These are phyloP conservation scores for Cavenderia fasciculata DNA, from an alignment of 78 protist genomes.

Conservation along the genomic window DNA sequence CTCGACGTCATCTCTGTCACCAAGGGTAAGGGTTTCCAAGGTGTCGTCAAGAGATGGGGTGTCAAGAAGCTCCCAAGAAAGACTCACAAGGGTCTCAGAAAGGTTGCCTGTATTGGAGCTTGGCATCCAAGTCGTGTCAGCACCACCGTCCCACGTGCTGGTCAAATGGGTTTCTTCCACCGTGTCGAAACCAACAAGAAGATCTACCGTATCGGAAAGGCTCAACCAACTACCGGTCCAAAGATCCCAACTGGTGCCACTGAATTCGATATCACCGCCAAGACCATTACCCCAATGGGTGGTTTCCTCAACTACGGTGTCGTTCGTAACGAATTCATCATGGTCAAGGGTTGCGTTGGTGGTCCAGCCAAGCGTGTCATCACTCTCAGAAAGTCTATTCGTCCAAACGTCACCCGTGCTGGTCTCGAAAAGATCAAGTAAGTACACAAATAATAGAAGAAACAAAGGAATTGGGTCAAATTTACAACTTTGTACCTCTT, in stretches of 20 bases:
- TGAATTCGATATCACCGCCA: constrained; percentile 98
- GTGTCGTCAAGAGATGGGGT: constrained; percentile 99
- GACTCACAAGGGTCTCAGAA: constrained; percentile 99
- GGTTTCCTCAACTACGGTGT: constrained; percentile 99
- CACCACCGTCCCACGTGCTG: constrained; percentile 99
- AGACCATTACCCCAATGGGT: constrained; percentile 99
- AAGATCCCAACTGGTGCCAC: constrained; percentile 94
- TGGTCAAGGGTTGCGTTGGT: constrained; percentile 95
- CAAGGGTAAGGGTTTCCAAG: constrained; percentile 99
- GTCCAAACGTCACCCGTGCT: constrained; percentile 84
- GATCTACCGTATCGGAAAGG: constrained; percentile 98
- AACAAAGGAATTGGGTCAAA: background rate
- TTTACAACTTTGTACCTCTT: too few relatives aligned
- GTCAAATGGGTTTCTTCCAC: constrained; percentile 99
- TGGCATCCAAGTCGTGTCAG: constrained; percentile 99
- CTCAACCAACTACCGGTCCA: constrained; percentile 65
- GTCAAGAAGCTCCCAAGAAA: constrained; percentile 98
- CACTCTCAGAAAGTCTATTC: constrained; percentile 97
- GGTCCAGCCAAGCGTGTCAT: constrained; percentile 98
- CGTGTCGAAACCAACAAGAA: constrained; percentile 99
- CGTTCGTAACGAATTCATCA: constrained; percentile 96
- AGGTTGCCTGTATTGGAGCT: constrained; percentile 99
- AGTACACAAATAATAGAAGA: too few relatives aligned
- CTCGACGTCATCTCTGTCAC: constrained; percentile 98
- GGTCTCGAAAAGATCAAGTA: constrained; percentile 91